phyloP scores from a whole-genome alignment of 202 grass and related monocot species.

The Dendrocalamus latiflorus region DNA sequence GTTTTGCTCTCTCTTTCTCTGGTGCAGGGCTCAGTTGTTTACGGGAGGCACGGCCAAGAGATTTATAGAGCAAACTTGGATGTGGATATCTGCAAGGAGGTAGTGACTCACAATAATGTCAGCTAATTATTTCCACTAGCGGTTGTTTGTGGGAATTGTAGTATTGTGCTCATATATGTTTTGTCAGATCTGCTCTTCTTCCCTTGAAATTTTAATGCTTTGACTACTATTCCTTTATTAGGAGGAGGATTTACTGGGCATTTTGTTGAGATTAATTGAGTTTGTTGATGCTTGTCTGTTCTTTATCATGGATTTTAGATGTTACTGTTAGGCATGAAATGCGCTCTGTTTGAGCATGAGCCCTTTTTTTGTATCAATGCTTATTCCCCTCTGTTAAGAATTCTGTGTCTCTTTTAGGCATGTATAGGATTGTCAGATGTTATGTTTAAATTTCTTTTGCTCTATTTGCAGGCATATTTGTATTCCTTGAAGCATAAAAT shows the following conservation, averaged over 20 bases:
- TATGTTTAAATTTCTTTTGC: conserved; percentile 1
- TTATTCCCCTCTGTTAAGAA: neutral
- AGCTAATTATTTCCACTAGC: conserved; percentile 7
- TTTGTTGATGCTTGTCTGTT: neutral
- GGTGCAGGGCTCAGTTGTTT: conserved; percentile 77
- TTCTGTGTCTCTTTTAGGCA: neutral
- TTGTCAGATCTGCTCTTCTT: neutral
- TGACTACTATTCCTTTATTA: neutral
- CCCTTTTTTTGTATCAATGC: neutral
- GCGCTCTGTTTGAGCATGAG: neutral
- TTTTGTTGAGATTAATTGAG: neutral
- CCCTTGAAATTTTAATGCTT: neutral
- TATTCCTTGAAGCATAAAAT: conserved; percentile 64
- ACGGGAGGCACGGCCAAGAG: conserved; percentile 60
- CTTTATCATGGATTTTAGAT: conserved; percentile 13
- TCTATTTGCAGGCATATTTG: conserved; percentile 53
- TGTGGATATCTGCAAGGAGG: conserved; percentile 69
- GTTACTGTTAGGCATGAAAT: neutral
- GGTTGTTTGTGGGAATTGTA: neutral
- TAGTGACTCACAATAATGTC: conserved; percentile 20
- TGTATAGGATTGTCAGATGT: neutral
- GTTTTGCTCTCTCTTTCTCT: neutral
- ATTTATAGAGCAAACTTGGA: conserved; percentile 69
- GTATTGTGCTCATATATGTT: neutral
- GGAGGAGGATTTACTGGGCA: neutral